Base-by-base conservation (phyloP, 2,329 filamentous ascomycete genomes). In the Fusarium luffae region DNA sequence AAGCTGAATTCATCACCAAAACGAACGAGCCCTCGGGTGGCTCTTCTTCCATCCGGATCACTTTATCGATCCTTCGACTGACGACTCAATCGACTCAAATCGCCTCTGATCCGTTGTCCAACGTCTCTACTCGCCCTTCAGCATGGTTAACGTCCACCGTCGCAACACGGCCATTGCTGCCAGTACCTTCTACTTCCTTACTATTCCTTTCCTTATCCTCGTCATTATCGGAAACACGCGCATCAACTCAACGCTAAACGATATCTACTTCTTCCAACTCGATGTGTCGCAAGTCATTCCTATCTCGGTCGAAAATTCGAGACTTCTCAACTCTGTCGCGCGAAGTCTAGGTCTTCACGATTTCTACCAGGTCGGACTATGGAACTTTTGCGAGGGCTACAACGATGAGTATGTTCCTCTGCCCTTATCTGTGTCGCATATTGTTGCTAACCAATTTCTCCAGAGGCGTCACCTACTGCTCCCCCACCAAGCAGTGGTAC, bases 311-410 rank as follows among this genome's bases (percentile, higher is more conserved):
- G 90, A 91, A 43, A 91, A 94, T 77, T 89, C 89, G 12, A 82
- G 86, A 25, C 85, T 97, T 47, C 91, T 97, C 80, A 97, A 97
- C 83, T 93, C 90, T 47, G 94, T 97, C 70, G 93, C 94, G 6
- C 90, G 93, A 54, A 93, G 91, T 23, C 84, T 98, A 56, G 95
- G 94, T 30, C 85, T 98, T 50, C 93, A 97, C 78, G 95, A 98
- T 80, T 98, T 97, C 81, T 98, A 98, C 80, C 92, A 94, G 75
- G 92, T 97, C 28, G 94, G 94, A 8, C 82, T 98, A 42, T 98
- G 95, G 95, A 91, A 90, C 63, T 97, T 92, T 79, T 98, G 95
- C 80, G 93, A 97, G 79, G 94, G 94, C 21, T 97, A 94, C 79
- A 83, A 88, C 59, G 85, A 87, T 72, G 84, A 90, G 80, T 87